These are phyloP conservation scores for Penicillium nordicum DNA, from an alignment of 2,329 filamentous ascomycete genomes.

Conservation along the genomic window DNA sequence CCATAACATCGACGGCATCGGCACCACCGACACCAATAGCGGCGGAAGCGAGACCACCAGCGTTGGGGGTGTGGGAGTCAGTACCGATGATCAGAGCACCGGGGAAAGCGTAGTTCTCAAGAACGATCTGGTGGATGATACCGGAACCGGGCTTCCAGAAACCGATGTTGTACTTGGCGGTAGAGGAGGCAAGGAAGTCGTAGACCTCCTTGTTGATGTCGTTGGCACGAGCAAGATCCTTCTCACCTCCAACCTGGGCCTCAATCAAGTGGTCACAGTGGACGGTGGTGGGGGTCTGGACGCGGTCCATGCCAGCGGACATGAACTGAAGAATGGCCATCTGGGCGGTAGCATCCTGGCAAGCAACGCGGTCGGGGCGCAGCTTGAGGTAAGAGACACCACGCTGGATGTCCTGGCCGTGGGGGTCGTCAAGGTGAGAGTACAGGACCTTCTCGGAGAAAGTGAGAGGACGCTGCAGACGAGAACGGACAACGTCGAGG, in stretches of 20 bases:
- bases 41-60: slow-evolving; percentile 89
- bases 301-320: slow-evolving; percentile 93
- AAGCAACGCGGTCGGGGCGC: slow-evolving; percentile 94
- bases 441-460: slow-evolving; percentile 99
- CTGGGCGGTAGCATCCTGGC: slow-evolving; percentile 98
- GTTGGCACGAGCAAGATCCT: slow-evolving; percentile 88
- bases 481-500: slow-evolving; percentile 79
- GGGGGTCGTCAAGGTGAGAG: slow-evolving; percentile 95
- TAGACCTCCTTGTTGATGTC: slow-evolving; percentile 99
- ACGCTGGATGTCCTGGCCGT: slow-evolving; percentile 93
- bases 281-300: slow-evolving; percentile 90
- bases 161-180: slow-evolving; percentile 99
- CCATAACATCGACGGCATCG: slow-evolving; percentile 98
- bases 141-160: slow-evolving; percentile 99
- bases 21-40: slow-evolving; percentile 97
- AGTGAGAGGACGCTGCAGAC: slow-evolving; percentile 89
- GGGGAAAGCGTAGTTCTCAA: slow-evolving; percentile 99
- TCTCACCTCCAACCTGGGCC: slow-evolving; percentile 85
- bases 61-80: slow-evolving; percentile 96
- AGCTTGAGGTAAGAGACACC: slow-evolving; percentile 95
- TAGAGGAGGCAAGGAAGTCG: slow-evolving; percentile 89
- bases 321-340: slow-evolving; percentile 99
- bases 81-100: slow-evolving; percentile 97
- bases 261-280: slow-evolving; percentile 99
- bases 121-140: slow-evolving; percentile 98